These are phyloP conservation scores for Dactylonectria estremocensis DNA, from an alignment of 2,329 filamentous ascomycete genomes.

Conservation along the genomic window DNA sequence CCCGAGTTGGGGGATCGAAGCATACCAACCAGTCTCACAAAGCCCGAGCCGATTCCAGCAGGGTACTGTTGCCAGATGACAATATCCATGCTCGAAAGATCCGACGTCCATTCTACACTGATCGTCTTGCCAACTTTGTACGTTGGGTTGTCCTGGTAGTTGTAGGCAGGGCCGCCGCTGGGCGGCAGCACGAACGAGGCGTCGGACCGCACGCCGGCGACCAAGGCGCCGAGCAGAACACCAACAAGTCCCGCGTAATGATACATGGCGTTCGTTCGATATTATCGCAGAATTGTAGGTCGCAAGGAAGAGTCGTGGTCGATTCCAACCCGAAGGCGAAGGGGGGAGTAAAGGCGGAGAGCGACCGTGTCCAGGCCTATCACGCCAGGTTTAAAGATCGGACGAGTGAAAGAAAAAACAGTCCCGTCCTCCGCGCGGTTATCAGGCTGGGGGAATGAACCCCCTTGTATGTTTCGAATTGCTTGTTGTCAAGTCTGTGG, in stretches of 20 bases:
- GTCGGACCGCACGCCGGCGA: not conserved
- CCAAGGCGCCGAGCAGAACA: not conserved
- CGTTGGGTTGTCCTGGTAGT: slow-evolving; percentile 45
- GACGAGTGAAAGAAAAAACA: not conserved
- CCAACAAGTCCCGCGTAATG: not conserved
- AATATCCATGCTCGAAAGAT: slow-evolving; percentile 37
- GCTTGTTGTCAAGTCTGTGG: not conserved
- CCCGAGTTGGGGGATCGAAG: not conserved
- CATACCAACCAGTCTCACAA: not conserved
- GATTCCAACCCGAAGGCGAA: not conserved
- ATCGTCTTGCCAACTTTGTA: slow-evolving; percentile 43
- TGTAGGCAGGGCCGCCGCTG: not conserved
- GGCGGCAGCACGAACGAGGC: slow-evolving; percentile 16
- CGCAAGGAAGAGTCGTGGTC: not conserved
- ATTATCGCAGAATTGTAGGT: not conserved
- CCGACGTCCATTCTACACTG: slow-evolving; percentile 44
- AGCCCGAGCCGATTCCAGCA: slow-evolving; percentile 16
- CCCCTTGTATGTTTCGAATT: not conserved
- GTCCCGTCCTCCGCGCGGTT: not conserved
- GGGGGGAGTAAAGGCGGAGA: not conserved
- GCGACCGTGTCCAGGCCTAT: not conserved
- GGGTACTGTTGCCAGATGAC: slow-evolving; percentile 46
- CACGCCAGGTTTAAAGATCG: not conserved
- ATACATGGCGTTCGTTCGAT: not conserved
- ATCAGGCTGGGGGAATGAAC: not conserved